These are phyloP conservation scores for Pestalotiopsis sp. DNA, from an alignment of 2,329 filamentous ascomycete species.

Conservation along the genomic window DNA sequence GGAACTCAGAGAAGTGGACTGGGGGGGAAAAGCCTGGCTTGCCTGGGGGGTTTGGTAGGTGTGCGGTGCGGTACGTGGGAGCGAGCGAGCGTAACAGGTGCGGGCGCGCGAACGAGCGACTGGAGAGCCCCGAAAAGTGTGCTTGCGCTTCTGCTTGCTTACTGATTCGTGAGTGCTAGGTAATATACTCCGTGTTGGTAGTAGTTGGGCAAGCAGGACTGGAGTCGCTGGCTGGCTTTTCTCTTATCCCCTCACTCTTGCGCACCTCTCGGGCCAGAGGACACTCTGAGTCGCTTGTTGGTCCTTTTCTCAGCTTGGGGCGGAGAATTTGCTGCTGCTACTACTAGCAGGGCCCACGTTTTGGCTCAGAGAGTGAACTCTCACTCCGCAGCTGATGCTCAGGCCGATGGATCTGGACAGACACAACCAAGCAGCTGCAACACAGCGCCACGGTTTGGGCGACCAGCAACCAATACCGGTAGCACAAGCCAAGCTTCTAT, in stretches of 20 bases:
- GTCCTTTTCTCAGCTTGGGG: neutral
- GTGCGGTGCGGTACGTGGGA: neutral
- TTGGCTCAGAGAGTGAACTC: constrained; percentile 2
- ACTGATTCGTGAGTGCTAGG: neutral
- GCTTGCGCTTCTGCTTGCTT: neutral
- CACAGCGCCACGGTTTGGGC: constrained; percentile 18
- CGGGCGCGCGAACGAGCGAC: neutral
- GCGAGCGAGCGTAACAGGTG: neutral
- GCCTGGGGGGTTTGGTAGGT: too few species aligned
- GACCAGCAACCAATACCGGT: constrained; percentile 18
- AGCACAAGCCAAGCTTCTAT: constrained; percentile 27
- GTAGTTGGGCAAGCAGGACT: neutral
- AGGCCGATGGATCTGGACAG: neutral
- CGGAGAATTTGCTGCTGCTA: constrained; percentile 8
- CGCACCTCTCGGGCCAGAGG: neutral
- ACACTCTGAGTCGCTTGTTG: neutral
- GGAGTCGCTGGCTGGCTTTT: neutral
- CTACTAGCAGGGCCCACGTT: constrained; percentile 7
- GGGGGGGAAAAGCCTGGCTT: too few species aligned
- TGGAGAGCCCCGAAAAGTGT: neutral
- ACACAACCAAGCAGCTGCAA: neutral
- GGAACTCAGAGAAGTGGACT: neutral
- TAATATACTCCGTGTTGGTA: neutral
- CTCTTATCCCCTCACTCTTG: neutral
- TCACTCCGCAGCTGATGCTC: constrained; percentile 6